Conservation (phyloP, 2,329 filamentous ascomycete species). For the Nemania diffusa region DNA sequence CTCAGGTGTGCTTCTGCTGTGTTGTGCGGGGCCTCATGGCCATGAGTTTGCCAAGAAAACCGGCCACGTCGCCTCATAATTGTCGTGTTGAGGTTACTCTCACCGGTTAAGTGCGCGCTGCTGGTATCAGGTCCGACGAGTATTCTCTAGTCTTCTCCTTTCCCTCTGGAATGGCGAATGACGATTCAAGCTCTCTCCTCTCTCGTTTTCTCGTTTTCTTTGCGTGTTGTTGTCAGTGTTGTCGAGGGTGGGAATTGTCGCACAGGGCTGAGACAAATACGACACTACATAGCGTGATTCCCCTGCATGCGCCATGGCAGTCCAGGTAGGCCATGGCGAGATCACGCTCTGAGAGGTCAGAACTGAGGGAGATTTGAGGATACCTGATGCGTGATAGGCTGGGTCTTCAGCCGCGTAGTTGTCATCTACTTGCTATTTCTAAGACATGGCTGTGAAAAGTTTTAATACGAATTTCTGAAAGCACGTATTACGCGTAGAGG, state of each 20-base stretch:
- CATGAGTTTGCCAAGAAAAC: constrained; percentile 3
- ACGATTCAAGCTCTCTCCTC: background rate
- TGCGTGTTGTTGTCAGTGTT: background rate
- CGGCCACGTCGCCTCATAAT: constrained; percentile 2
- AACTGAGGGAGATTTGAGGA: background rate
- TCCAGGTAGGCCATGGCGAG: constrained; percentile 19
- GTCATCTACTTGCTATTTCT: constrained; percentile 6
- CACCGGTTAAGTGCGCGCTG: background rate
- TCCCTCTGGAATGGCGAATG: background rate
- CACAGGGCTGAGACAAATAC: constrained; percentile 37
- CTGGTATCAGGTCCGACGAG: background rate
- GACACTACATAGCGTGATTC: constrained; percentile 27
- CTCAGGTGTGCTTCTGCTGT: background rate
- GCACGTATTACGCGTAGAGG: background rate
- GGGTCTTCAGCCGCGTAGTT: background rate
- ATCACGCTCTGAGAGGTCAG: background rate
- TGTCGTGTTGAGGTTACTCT: background rate
- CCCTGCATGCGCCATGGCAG: constrained; percentile 32
- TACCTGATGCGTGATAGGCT: constrained; percentile 12
- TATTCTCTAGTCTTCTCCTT: background rate
- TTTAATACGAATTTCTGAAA: background rate
- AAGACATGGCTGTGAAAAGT: constrained; percentile 17
- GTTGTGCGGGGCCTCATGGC: background rate
- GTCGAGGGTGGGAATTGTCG: constrained; percentile 4
- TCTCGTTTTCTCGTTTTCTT: background rate